Percentiles rank a stretch among this genome's conserved stretches.
Evolutionary conservation across 495 filamentous ascomycete species (phyloP).

Genomic region (Hypoxylon perforatum): DNA sequence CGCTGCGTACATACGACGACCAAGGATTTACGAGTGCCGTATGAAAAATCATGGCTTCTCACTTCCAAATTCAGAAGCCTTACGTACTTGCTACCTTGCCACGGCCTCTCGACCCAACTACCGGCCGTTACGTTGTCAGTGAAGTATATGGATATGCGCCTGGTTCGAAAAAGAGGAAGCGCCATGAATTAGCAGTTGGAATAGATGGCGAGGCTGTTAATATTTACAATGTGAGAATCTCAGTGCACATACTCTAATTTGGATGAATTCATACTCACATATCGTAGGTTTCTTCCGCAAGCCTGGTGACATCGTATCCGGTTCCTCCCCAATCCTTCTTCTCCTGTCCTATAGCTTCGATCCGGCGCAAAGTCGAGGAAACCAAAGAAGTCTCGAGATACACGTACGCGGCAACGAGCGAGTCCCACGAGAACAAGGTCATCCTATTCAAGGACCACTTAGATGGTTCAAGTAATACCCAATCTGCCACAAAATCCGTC

Average conservation of each 20-base stretch:
- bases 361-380: slow-evolving; percentile 68
- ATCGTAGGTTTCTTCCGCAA: slow-evolving; percentile 79
- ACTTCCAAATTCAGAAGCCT: slow-evolving; percentile 65
- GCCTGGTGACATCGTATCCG: slow-evolving; percentile 84
- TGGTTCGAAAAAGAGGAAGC: slow-evolving; percentile 83
- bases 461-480: slow-evolving; percentile 68
- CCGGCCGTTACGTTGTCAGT: slow-evolving; percentile 69
- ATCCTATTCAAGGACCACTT: slow-evolving; percentile 69
- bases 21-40: background rate
- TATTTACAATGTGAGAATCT: slow-evolving; percentile 81
- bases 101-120: slow-evolving; percentile 68
- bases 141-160: slow-evolving; percentile 77
- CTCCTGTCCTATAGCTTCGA: slow-evolving; percentile 79
- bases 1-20: background rate
- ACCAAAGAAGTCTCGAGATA: slow-evolving; percentile 69
- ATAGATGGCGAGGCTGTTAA: slow-evolving; percentile 92
- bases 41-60: slow-evolving; percentile 59
- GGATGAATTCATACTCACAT: slow-evolving; percentile 28
- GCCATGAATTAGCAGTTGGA: slow-evolving; percentile 82
- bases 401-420: slow-evolving; percentile 71
- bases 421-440: slow-evolving; percentile 54
- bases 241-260: background rate
- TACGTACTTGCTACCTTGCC: slow-evolving; percentile 75
- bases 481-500: slow-evolving; percentile 41
- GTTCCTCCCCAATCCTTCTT: slow-evolving; percentile 83